A percentile compares a stretch with the other conserved stretches of the same genome.
phyloP scores from a whole-genome alignment of 768 basidiomycete species.

The Rhizopogon vinicolor region DNA sequence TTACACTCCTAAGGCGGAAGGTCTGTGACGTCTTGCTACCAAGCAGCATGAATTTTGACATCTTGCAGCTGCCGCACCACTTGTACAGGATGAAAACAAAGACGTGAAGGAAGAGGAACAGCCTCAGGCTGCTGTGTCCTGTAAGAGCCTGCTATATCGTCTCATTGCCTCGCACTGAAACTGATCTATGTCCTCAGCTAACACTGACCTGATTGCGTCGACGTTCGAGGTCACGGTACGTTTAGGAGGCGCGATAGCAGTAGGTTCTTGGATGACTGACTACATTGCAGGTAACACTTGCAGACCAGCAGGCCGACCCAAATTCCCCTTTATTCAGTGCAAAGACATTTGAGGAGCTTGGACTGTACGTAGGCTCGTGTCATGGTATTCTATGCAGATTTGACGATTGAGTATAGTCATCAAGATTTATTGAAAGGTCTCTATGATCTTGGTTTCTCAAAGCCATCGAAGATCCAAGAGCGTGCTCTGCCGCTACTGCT shows the following conservation, averaged over 20 bases:
- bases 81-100: conserved; percentile 25
- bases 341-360: conserved; percentile 94
- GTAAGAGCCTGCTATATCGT: conserved; percentile 14
- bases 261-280: conserved; percentile 3
- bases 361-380: conserved; percentile 57
- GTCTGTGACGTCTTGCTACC: conserved; percentile 24
- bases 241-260: not conserved
- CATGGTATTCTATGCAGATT: not conserved
- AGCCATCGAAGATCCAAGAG: conserved; percentile 99
- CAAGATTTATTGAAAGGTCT: conserved; percentile 89
- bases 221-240: conserved; percentile 79
- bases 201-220: conserved; percentile 68
- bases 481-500: conserved; percentile 90
- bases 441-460: conserved; percentile 93
- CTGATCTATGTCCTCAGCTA: conserved; percentile 11
- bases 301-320: conserved; percentile 93
- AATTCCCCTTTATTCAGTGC: conserved; percentile 94
- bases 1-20: conserved; percentile 50
- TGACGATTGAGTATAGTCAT: conserved; percentile 42
- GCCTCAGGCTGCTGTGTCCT: conserved; percentile 10
- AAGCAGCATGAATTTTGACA: not conserved
- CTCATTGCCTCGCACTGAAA: not conserved
- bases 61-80: conserved; percentile 13
- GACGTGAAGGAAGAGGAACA: conserved; percentile 16
- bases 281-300: conserved; percentile 76